These are phyloP conservation scores for Geotrichum carabidarum DNA, from an alignment of 1,139 yeast species.

Conservation along the genomic window DNA sequence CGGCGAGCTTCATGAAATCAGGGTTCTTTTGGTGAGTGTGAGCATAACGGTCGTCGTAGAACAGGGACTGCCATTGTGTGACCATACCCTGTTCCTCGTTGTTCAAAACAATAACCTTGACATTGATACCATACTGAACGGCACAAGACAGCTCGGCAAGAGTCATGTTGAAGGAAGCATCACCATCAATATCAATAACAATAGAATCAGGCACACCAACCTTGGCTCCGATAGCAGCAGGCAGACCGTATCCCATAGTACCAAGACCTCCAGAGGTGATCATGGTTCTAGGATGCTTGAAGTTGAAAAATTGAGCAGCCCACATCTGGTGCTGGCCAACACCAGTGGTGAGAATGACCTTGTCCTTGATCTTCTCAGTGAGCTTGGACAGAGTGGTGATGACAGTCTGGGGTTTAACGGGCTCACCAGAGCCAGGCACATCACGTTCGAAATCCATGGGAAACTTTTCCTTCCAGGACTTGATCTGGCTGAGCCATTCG, in stretches of 20 bases:
- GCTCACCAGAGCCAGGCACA: slow-evolving; percentile 58
- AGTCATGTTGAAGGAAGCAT: slow-evolving; percentile 97
- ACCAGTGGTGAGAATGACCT: slow-evolving; percentile 89
- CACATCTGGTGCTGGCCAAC: slow-evolving; percentile 99
- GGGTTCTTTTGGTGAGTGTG: slow-evolving; percentile 97
- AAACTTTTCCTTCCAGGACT: slow-evolving; percentile 78
- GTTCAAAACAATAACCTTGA: slow-evolving; percentile 81
- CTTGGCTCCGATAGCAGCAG: slow-evolving; percentile 98
- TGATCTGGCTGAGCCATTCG: slow-evolving; percentile 71
- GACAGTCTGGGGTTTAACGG: slow-evolving; percentile 89
- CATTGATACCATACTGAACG: slow-evolving; percentile 86
- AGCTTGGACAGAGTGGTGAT: slow-evolving; percentile 72
- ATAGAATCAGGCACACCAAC: slow-evolving; percentile 90
- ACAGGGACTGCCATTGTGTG: slow-evolving; percentile 97
- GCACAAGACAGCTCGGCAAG: slow-evolving; percentile 89
- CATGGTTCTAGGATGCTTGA: slow-evolving; percentile 87
- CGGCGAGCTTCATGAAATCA: slow-evolving; percentile 85
- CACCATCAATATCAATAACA: slow-evolving; percentile 96
- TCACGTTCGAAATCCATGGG: slow-evolving; percentile 70
- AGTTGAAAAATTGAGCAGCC: slow-evolving; percentile 97
- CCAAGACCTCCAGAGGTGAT: slow-evolving; percentile 98
- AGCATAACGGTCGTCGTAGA: slow-evolving; percentile 92
- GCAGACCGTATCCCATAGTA: slow-evolving; percentile 96
- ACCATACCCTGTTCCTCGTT: slow-evolving; percentile 99
- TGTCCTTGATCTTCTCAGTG: slow-evolving; percentile 56